phyloP scores from a whole-genome alignment of 2,329 filamentous ascomycete species.

The Alternaria sp. region DNA sequence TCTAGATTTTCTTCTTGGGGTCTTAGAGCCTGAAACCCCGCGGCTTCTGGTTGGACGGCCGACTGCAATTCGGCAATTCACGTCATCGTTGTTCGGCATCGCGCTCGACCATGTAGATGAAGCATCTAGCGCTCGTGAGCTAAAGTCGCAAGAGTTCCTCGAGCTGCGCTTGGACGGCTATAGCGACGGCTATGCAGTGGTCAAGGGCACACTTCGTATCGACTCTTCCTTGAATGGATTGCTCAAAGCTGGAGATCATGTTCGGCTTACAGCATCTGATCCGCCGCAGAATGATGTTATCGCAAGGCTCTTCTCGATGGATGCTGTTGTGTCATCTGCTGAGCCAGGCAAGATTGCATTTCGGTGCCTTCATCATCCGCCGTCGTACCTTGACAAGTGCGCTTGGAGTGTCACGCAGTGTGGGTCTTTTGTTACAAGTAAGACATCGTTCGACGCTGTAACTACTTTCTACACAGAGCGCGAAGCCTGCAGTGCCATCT shows the following conservation, averaged over 20 bases:
- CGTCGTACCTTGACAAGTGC: conserved; percentile 44
- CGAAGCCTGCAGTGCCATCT: conserved; percentile 44
- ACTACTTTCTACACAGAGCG: conserved; percentile 36
- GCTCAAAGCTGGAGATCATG: conserved; percentile 36
- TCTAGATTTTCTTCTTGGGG: conserved; percentile 42
- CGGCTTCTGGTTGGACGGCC: conserved; percentile 38
- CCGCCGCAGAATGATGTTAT: conserved; percentile 41
- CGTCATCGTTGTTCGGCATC: conserved; percentile 45
- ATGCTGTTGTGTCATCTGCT: conserved; percentile 47
- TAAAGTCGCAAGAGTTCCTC: conserved; percentile 13
- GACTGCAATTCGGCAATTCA: conserved; percentile 35
- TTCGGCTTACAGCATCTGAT: conserved; percentile 44
- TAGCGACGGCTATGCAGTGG: conserved; percentile 17
- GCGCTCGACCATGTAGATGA: conserved; percentile 52
- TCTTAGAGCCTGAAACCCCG: conserved; percentile 40
- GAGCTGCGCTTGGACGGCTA: conserved; percentile 11
- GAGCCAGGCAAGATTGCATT: conserved; percentile 41
- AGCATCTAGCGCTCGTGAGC: conserved; percentile 21
- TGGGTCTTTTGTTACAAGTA: conserved; percentile 52
- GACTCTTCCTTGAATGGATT: conserved; percentile 18
- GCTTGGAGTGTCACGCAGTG: conserved; percentile 49
- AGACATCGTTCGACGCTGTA: conserved; percentile 50
- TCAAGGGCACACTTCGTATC: conserved; percentile 23
- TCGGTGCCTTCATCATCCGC: conserved; percentile 50
- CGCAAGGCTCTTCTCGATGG: conserved; percentile 43